These are phyloP conservation scores for Anaeramoeba flamelloides DNA, from an alignment of 78 protist genomes.

Conservation along the genomic window DNA sequence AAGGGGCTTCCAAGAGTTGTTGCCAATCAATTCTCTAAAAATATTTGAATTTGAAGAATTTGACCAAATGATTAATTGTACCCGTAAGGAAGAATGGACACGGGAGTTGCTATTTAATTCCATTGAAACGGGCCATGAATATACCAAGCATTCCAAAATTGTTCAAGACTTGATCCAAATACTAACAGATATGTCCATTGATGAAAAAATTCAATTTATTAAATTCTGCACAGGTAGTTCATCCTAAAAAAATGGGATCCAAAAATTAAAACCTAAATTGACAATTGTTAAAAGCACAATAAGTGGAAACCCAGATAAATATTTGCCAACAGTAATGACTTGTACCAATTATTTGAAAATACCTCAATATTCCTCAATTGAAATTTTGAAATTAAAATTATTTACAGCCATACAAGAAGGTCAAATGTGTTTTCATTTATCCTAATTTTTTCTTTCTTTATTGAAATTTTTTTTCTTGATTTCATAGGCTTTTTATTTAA, in stretches of 20 bases:
- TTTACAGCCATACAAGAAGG: constrained; percentile 48
- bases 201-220: background rate
- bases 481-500: too few species aligned
- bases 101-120: background rate
- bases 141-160: background rate
- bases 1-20: background rate
- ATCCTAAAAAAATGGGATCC: background rate
- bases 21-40: background rate
- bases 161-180: background rate
- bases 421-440: constrained; percentile 33
- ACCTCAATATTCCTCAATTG: constrained; percentile 50
- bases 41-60: background rate
- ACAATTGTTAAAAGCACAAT: background rate
- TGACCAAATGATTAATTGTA: background rate
- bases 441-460: too few species aligned
- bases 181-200: background rate
- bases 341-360: constrained; percentile 56
- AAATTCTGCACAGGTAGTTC: background rate
- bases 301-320: background rate
- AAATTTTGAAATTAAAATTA: constrained; percentile 31
- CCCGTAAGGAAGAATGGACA: background rate
- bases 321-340: constrained; percentile 39
- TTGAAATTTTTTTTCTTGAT: too few species aligned
- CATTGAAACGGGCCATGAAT: background rate
- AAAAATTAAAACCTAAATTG: background rate